These are phyloP conservation scores for Hyphopichia pseudoburtonii DNA, from an alignment of 1,139 yeast species.

Conservation along the genomic window DNA sequence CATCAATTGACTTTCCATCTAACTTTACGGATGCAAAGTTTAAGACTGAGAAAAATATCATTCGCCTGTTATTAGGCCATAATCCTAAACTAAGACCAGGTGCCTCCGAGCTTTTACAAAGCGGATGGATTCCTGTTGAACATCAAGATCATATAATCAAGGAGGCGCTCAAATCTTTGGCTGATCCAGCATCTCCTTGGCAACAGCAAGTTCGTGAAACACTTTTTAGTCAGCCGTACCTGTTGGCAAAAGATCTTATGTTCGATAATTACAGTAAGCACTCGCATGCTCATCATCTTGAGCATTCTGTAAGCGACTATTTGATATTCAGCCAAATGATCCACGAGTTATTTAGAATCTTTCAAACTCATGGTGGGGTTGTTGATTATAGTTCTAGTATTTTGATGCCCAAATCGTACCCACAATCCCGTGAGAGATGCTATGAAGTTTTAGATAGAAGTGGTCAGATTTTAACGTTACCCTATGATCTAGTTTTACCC, in stretches of 20 bases:
- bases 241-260: constrained; percentile 76
- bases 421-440: constrained; percentile 61
- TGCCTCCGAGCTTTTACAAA: constrained; percentile 69
- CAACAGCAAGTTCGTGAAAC: constrained; percentile 88
- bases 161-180: constrained; percentile 80
- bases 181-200: constrained; percentile 93
- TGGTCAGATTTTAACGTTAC: constrained; percentile 84
- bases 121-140: constrained; percentile 83
- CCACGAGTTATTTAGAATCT: constrained; percentile 56
- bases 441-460: constrained; percentile 81
- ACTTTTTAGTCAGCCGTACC: constrained; percentile 78
- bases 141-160: constrained; percentile 88
- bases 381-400: constrained; percentile 55
- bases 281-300: constrained; percentile 19
- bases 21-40: constrained; percentile 56
- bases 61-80: constrained; percentile 68
- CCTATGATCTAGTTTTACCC: constrained; percentile 87
- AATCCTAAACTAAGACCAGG: constrained; percentile 77
- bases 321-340: constrained; percentile 51
- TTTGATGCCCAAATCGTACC: constrained; percentile 79
- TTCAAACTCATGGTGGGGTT: constrained; percentile 82
- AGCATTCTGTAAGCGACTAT: constrained; percentile 34
- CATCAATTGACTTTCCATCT: constrained; percentile 62
- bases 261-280: constrained; percentile 54
- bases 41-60: constrained; percentile 63